Percentiles rank a stretch among this genome's conserved stretches.
phyloP scores from a whole-genome alignment of 2,329 filamentous ascomycete species.

The Diplodia intermedia region DNA sequence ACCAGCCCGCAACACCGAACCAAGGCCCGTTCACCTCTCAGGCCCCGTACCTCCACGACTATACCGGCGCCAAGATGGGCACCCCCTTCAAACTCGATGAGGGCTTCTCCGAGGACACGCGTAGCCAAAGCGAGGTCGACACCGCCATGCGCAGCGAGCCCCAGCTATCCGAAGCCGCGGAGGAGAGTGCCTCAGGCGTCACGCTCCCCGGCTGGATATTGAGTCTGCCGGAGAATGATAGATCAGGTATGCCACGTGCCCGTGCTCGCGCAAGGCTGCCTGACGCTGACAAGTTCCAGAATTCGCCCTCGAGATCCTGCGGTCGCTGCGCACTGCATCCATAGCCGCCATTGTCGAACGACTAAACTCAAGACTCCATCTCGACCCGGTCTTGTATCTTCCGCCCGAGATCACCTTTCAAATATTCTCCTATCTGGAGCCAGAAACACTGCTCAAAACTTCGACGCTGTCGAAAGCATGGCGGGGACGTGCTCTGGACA shows the following conservation, averaged over 20 bases:
- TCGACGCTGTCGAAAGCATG: constrained; percentile 81
- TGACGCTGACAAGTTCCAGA: constrained; percentile 59
- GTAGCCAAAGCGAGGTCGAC: constrained; percentile 55
- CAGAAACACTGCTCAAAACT: constrained; percentile 78
- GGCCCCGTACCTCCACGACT: constrained; percentile 46
- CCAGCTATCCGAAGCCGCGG: constrained; percentile 39
- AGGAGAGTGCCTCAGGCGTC: constrained; percentile 47
- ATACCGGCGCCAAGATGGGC: constrained; percentile 46
- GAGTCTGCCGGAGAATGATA: constrained; percentile 60
- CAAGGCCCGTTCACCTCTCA: constrained; percentile 40
- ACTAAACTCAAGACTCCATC: constrained; percentile 83
- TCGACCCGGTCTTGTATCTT: constrained; percentile 86
- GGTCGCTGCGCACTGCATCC: constrained; percentile 78
- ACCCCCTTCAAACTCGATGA: constrained; percentile 68
- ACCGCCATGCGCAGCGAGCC: constrained; percentile 48
- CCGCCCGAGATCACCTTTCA: constrained; percentile 91
- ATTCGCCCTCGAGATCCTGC: constrained; percentile 78
- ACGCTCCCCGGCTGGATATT: constrained; percentile 63
- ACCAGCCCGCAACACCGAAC: constrained; percentile 39
- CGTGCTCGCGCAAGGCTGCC: constrained; percentile 23
- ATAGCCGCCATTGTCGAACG: constrained; percentile 82
- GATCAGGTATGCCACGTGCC: constrained; percentile 57
- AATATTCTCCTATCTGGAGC: constrained; percentile 85
- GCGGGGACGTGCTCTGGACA: constrained; percentile 81
- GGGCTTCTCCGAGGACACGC: constrained; percentile 81